Percentiles rank a stretch among this genome's conserved stretches.
Evolutionary conservation across 805 yeast genomes (phyloP).

Genomic region (Soucietia sequanensis): DNA sequence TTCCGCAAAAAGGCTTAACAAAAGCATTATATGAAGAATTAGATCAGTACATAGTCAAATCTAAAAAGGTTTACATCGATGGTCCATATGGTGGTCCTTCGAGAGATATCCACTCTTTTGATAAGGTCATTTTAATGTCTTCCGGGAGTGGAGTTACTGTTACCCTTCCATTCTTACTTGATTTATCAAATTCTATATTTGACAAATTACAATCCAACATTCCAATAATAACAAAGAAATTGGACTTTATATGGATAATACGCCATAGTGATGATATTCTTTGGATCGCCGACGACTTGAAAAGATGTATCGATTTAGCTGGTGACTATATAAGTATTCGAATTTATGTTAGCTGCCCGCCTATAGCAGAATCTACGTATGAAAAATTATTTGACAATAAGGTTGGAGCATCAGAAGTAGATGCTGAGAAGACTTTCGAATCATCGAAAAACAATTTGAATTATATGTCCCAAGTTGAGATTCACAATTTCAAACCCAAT

Average conservation of each 20-base stretch:
- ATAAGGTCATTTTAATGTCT: conserved; percentile 39
- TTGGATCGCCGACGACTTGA: conserved; percentile 42
- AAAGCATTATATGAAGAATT: conserved; percentile 26
- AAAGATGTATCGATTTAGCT: conserved; percentile 21
- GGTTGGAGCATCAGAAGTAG: conserved; percentile 2
- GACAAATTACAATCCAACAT: conserved; percentile 5
- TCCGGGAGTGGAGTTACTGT: conserved; percentile 57
- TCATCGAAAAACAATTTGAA: conserved; percentile 1
- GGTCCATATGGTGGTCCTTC: conserved; percentile 59
- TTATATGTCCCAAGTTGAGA: conserved; percentile 4
- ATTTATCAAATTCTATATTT: conserved; percentile 17
- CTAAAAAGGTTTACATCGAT: conserved; percentile 42
- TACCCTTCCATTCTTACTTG: conserved; percentile 42
- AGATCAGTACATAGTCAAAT: conserved; percentile 22
- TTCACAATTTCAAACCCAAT: conserved; percentile 20
- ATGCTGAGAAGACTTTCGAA: conserved; percentile 6
- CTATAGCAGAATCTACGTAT: background rate
- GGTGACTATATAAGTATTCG: conserved; percentile 25
- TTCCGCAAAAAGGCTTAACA: conserved; percentile 50
- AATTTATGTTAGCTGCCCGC: conserved; percentile 24
- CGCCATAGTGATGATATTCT: conserved; percentile 27
- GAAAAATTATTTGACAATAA: background rate
- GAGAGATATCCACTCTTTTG: conserved; percentile 46
- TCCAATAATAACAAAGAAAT: conserved; percentile 15
- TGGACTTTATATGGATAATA: conserved; percentile 48